Evolutionary conservation across 371 early-diverging fungal species (phyloP).

Genomic region (Rhizopus stolonifer): DNA sequence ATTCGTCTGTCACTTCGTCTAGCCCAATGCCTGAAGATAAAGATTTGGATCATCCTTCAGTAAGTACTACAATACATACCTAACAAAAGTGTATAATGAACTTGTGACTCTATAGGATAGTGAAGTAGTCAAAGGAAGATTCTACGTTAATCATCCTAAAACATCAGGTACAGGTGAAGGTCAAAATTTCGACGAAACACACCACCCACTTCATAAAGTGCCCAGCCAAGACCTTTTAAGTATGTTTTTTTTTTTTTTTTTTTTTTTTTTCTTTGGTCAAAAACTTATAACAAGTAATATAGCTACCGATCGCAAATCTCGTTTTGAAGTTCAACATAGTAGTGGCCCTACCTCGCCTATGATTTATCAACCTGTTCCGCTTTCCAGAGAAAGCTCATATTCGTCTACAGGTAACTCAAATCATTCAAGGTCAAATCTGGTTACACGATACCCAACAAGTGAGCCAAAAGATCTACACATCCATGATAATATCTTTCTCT

Average conservation of each 20-base stretch:
- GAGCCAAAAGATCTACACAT: slow-evolving; percentile 9
- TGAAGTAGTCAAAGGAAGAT: slow-evolving; percentile 64
- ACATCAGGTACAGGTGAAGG: slow-evolving; percentile 2
- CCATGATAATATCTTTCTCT: slow-evolving; percentile 12
- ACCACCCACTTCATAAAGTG: slow-evolving; percentile 15
- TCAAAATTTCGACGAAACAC: slow-evolving; percentile 1
- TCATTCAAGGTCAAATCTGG: slow-evolving; percentile 6
- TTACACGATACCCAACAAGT: slow-evolving; percentile 24
- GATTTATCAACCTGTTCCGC: slow-evolving; percentile 27
- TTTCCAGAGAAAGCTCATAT: slow-evolving; percentile 43
- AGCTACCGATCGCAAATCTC: slow-evolving; percentile 15
- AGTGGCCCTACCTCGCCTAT: slow-evolving; percentile 12
- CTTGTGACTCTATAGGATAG: slow-evolving; percentile 19
- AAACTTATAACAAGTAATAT: background rate
- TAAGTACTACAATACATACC: slow-evolving; percentile 5
- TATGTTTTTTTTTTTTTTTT: background rate
- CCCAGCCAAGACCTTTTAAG: slow-evolving; percentile 23
- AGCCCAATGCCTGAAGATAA: slow-evolving; percentile 35
- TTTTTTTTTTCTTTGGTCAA: too few relatives aligned
- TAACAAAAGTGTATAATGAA: slow-evolving; percentile 1
- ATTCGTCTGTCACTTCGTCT: slow-evolving; percentile 26
- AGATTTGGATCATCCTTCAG: slow-evolving; percentile 15
- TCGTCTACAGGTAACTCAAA: slow-evolving; percentile 31
- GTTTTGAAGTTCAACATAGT: slow-evolving; percentile 23
- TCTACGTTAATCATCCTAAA: slow-evolving; percentile 51